These are phyloP conservation scores for Xylaria castorea DNA, from an alignment of 495 filamentous ascomycete species.

Conservation along the genomic window DNA sequence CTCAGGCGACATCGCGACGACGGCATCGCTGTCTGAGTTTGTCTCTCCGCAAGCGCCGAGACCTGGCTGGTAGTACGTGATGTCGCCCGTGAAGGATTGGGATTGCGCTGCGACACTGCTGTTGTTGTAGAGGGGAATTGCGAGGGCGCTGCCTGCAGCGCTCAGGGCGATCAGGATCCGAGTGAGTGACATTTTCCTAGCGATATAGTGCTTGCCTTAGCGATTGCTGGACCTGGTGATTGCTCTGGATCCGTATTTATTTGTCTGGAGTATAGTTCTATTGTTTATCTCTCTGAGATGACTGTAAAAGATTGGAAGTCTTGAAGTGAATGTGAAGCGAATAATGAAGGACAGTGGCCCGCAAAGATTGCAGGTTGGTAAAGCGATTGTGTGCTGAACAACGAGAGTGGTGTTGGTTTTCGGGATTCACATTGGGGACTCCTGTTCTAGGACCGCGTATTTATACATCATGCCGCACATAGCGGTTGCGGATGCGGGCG, in stretches of 20 bases:
- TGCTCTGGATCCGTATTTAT: not conserved
- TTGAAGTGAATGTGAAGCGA: not conserved
- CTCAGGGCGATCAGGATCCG: slow-evolving; percentile 16
- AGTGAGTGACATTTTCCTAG: slow-evolving; percentile 18
- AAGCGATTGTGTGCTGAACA: not conserved
- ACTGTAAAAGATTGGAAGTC: not conserved
- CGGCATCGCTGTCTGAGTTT: slow-evolving; percentile 45
- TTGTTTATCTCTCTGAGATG: slow-evolving; percentile 8
- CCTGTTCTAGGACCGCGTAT: not conserved
- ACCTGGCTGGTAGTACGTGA: slow-evolving; percentile 56
- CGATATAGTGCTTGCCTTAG: not conserved
- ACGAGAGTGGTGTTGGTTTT: not conserved
- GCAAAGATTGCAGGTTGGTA: slow-evolving; percentile 14
- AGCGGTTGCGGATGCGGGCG: not conserved
- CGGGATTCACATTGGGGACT: not conserved
- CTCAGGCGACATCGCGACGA: slow-evolving; percentile 51
- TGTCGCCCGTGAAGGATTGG: slow-evolving; percentile 46
- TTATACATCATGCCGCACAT: slow-evolving; percentile 13
- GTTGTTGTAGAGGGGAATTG: slow-evolving; percentile 20
- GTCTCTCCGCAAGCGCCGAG: slow-evolving; percentile 55
- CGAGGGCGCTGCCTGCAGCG: slow-evolving; percentile 26
- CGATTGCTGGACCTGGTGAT: not conserved
- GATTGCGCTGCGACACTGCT: not conserved
- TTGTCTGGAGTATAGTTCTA: not conserved
- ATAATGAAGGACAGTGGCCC: slow-evolving; percentile 16